phyloP scores from a whole-genome alignment of 202 grass and related monocot genomes.

The Zizania palustris region DNA sequence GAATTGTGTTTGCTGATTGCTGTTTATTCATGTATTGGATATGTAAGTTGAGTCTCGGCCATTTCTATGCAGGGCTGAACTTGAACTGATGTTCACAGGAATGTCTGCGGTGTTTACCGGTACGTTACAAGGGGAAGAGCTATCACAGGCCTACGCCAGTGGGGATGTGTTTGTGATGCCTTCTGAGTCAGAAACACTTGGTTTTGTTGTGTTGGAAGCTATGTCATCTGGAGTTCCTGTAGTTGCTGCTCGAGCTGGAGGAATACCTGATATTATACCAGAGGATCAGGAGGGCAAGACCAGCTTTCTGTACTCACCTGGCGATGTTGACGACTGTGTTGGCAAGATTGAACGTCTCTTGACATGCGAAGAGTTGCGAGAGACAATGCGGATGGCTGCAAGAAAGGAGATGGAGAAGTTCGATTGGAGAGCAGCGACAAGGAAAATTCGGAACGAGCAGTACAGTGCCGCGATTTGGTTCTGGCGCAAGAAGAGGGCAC shows the following conservation, averaged over 20 bases:
- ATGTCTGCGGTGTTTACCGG: conserved; percentile 79
- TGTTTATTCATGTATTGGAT: neutral
- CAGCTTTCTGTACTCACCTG: conserved; percentile 72
- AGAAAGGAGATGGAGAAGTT: conserved; percentile 76
- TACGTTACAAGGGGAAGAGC: conserved; percentile 78
- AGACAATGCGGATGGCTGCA: conserved; percentile 49
- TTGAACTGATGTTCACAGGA: conserved; percentile 77
- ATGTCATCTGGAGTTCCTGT: conserved; percentile 82
- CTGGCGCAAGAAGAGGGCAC: conserved; percentile 79
- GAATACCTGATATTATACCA: conserved; percentile 77
- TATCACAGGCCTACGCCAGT: conserved; percentile 81
- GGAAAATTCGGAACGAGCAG: conserved; percentile 70
- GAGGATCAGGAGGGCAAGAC: conserved; percentile 71
- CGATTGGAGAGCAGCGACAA: conserved; percentile 66
- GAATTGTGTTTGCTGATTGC: neutral
- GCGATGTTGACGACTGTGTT: conserved; percentile 72
- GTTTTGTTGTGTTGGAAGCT: conserved; percentile 73
- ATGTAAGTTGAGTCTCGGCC: neutral
- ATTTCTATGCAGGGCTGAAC: conserved; percentile 56
- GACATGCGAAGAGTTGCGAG: conserved; percentile 48
- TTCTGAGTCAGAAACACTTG: conserved; percentile 77
- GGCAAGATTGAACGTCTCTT: conserved; percentile 66
- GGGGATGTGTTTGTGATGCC: conserved; percentile 85
- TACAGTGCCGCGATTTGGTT: conserved; percentile 84
- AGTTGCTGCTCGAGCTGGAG: conserved; percentile 66